These are phyloP conservation scores for Blastocystis hominis DNA, from an alignment of 352 stramenopile genomes.

Conservation along the genomic window DNA sequence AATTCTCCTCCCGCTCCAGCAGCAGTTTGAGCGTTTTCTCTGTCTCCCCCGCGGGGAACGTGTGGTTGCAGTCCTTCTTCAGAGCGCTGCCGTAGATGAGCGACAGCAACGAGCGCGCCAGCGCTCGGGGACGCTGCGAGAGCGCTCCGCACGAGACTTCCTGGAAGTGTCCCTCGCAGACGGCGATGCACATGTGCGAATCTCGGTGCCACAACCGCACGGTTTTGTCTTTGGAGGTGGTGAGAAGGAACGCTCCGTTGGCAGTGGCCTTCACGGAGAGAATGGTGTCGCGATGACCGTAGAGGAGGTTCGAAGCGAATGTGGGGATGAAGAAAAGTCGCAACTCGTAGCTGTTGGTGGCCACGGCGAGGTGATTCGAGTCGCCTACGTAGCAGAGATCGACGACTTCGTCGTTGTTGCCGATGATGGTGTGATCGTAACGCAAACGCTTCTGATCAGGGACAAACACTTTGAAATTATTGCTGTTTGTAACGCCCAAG, in stretches of 20 bases:
- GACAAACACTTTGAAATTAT: conserved; percentile 49
- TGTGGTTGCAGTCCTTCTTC: conserved; percentile 29
- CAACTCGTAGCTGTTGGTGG: conserved; percentile 86
- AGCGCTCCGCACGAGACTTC: conserved; percentile 80
- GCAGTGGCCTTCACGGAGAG: conserved; percentile 82
- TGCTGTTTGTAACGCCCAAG: conserved; percentile 46
- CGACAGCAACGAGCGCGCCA: conserved; percentile 60
- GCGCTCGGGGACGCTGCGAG: conserved; percentile 73
- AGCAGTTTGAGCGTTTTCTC: background rate
- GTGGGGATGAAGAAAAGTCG: conserved; percentile 80
- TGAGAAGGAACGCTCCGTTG: conserved; percentile 78
- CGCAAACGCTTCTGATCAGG: conserved; percentile 8
- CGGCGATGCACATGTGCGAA: conserved; percentile 71
- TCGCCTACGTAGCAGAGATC: conserved; percentile 70
- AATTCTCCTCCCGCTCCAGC: conserved; percentile 64
- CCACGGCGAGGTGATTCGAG: conserved; percentile 76
- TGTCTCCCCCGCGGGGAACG: background rate
- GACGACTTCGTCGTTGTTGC: conserved; percentile 93
- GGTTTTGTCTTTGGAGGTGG: conserved; percentile 83
- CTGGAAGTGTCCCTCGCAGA: conserved; percentile 83
- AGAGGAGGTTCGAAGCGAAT: conserved; percentile 83
- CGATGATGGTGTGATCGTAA: conserved; percentile 67
- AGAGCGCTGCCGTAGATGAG: conserved; percentile 18
- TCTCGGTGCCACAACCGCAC: conserved; percentile 78
- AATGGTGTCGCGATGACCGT: conserved; percentile 90